Percentiles rank a stretch among this genome's conserved stretches.
These are phyloP conservation scores for Luffa acutangula DNA, from an alignment of 306 rosid genomes.

Conservation along the genomic window DNA sequence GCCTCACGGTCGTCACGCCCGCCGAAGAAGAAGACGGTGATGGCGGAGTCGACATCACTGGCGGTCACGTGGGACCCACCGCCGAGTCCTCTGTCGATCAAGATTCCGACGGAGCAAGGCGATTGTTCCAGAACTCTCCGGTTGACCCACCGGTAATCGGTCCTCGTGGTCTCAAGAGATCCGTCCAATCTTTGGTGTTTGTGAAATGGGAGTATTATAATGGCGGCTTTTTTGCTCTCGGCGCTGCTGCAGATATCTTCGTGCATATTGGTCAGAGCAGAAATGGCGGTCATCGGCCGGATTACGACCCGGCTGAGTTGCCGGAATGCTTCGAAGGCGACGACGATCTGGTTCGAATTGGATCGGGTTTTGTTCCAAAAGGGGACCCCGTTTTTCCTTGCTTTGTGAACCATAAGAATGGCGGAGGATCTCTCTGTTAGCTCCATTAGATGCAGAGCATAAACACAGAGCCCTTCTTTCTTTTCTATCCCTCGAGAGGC, in stretches of 20 bases:
- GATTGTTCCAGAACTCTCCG: conserved; percentile 36
- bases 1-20: conserved; percentile 61
- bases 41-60: conserved; percentile 21
- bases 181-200: conserved; percentile 53
- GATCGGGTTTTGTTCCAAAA: conserved; percentile 39
- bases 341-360: conserved; percentile 25
- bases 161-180: conserved; percentile 27
- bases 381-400: conserved; percentile 46
- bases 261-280: conserved; percentile 28
- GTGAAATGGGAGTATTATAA: conserved; percentile 55
- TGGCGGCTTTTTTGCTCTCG: conserved; percentile 29
- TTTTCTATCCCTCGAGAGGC: conserved; percentile 70
- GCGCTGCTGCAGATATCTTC: conserved; percentile 48
- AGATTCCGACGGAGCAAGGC: conserved; percentile 52
- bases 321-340: conserved; percentile 49
- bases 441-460: conserved; percentile 75
- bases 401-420: conserved; percentile 54
- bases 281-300: conserved; percentile 62
- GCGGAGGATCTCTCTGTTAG: conserved; percentile 54
- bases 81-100: conserved; percentile 69
- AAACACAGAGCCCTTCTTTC: conserved; percentile 50
- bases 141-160: conserved; percentile 32
- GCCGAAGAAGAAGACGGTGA: conserved; percentile 40
- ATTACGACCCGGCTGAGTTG: conserved; percentile 41
- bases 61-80: conserved; percentile 40